Base-by-base conservation (phyloP, 1,284 basidiomycete species). In the Cutaneotrichosporon sp. region DNA sequence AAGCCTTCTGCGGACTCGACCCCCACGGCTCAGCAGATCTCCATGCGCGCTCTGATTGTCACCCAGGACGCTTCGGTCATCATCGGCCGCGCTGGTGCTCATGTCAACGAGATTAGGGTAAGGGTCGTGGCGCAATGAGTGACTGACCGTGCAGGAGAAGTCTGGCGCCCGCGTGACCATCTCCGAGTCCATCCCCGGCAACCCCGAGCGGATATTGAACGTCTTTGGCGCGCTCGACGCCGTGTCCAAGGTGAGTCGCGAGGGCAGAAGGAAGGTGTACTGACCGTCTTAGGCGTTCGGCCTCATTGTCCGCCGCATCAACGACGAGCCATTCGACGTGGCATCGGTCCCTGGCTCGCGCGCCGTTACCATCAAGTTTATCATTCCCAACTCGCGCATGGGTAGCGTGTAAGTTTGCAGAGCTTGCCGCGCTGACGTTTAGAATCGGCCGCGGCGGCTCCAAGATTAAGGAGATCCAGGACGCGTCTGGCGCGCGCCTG, bases 401-500 rank as follows among this genome's bases (percentile, higher is more conserved):
- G 97, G 97, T 38, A 97, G 93, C 36, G 93, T 99, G 77, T 80
- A 59, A 69, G 79, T 75, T 10, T 20, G 33, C 33, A 14, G 18
- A 22, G 18, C 5, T 9, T 18, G 3, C 50, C 16, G 20, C 16
- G 24, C 27, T 49, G 46, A 66, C 56, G 14, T 22, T 24, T 59
- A 80, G 78, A 63, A 99, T 99, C 72, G 97, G 97, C 65, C 97
- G 97, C 79, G 90, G 89, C 67, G 97, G 97, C 27, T 89, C 89
- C 58, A 99, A 99, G 81, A 99, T 99, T 80, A 99, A 98, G 82
- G 97, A 99, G 82, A 99, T 99, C 72, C 97, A 99, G 79, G 97
- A 99, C 74, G 95, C 95, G 14, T 95, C 91, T 67, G 97, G 97
- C 38, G 97, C 97, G 9, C 84, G 94, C 64, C 82, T 99, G 65